A percentile compares a stretch with the other conserved stretches of the same genome.
These are phyloP conservation scores for Colletotrichum sp. DNA, from an alignment of 2,329 filamentous ascomycete species.

Conservation along the genomic window DNA sequence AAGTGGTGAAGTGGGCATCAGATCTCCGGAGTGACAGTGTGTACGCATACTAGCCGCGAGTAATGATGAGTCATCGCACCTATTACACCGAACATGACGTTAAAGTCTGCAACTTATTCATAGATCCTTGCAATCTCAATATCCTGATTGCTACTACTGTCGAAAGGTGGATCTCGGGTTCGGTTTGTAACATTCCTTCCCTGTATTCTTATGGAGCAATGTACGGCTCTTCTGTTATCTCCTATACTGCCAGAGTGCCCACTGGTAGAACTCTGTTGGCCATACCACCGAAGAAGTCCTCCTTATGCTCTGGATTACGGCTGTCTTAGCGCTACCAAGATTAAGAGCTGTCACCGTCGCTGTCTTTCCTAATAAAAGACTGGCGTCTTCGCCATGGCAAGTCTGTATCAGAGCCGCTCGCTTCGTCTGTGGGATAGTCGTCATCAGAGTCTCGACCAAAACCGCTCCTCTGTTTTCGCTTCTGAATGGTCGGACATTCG, in stretches of 20 bases:
- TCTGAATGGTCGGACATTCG: background rate
- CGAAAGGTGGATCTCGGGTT: background rate
- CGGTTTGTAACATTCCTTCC: background rate
- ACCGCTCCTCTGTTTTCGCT: background rate
- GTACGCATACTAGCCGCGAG: background rate
- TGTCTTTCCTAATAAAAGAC: background rate
- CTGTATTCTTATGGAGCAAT: too few species aligned
- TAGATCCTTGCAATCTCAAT: background rate
- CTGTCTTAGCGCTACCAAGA: background rate
- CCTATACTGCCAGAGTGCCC: background rate
- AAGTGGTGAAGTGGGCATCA: background rate
- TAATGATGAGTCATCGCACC: background rate
- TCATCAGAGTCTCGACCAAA: background rate
- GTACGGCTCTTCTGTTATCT: background rate
- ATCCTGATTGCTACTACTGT: background rate
- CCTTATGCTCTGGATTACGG: background rate
- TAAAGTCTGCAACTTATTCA: rapidly evolving
- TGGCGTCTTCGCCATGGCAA: background rate
- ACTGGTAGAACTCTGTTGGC: background rate
- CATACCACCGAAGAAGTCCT: background rate
- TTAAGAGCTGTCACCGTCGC: background rate
- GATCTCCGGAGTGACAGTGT: background rate
- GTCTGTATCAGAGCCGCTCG: background rate
- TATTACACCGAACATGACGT: background rate
- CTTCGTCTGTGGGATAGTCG: background rate